Conservation (phyloP, 2,329 filamentous ascomycete genomes). For the Trichoderma citrinoviride region DNA sequence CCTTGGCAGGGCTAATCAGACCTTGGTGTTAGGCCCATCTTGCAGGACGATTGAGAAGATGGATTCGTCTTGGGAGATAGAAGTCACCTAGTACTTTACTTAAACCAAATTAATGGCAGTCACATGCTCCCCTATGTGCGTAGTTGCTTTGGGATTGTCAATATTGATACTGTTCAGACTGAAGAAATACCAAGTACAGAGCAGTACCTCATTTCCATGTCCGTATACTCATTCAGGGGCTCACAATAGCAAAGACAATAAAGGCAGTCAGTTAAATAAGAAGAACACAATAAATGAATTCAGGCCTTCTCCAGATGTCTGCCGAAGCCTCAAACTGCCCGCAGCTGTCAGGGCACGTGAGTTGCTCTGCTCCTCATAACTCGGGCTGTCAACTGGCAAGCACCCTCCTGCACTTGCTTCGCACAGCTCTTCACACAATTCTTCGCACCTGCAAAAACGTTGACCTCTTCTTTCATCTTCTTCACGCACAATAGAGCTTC, state of each 20-base stretch:
- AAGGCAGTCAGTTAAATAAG: neutral
- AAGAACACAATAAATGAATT: neutral
- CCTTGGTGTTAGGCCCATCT: too few species aligned
- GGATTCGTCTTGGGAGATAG: too few species aligned
- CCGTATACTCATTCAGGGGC: neutral
- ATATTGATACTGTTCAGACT: too few species aligned
- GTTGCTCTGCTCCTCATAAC: neutral
- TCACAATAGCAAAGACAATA: neutral
- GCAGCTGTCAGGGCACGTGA: conserved; percentile 10
- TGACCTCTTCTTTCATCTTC: neutral
- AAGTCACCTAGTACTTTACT: too few species aligned
- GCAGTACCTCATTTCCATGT: neutral
- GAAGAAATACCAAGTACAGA: neutral
- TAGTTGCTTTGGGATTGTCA: too few species aligned
- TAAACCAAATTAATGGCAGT: neutral
- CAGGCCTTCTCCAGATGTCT: neutral
- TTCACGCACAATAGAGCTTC: neutral
- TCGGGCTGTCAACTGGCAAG: conserved; percentile 8
- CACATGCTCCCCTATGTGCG: too few species aligned
- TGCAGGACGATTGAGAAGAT: too few species aligned
- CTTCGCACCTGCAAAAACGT: neutral
- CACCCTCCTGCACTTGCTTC: neutral
- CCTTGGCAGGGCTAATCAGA: too few species aligned
- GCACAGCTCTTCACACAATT: neutral
- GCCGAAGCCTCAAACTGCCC: neutral